A percentile compares a stretch with the other conserved stretches of the same genome.
Conservation (phyloP, 148 eudicot species). For the Arbutus unedo region DNA sequence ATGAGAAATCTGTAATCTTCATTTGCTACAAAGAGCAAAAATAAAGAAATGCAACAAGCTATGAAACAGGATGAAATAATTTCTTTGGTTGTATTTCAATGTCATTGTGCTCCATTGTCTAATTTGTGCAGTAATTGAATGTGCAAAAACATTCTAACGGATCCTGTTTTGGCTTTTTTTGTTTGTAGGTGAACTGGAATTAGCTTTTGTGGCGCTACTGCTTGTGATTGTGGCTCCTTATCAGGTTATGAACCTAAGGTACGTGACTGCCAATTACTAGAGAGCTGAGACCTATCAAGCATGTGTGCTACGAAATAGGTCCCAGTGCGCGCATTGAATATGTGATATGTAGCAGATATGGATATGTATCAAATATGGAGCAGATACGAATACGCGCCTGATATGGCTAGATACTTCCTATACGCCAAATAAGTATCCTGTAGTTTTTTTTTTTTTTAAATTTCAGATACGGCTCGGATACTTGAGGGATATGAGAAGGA, state of each 20-base stretch:
- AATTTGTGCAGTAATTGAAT: neutral
- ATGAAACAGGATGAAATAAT: neutral
- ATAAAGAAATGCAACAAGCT: neutral
- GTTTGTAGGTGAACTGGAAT: constrained; percentile 73
- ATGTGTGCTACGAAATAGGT: neutral
- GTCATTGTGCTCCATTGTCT: neutral
- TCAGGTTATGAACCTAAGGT: constrained; percentile 77
- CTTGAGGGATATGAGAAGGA: neutral
- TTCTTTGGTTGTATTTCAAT: neutral
- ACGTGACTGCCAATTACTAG: neutral
- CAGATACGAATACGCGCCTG: neutral
- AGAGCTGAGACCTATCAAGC: neutral
- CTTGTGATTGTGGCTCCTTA: constrained; percentile 73
- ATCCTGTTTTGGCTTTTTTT: constrained; percentile 14
- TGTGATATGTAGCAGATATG: neutral
- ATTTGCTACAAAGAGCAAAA: neutral
- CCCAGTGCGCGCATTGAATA: no score
- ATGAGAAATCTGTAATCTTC: neutral
- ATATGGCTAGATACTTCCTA: neutral
- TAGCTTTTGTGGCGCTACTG: constrained; percentile 66
- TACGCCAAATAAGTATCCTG: neutral
- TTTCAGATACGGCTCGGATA: neutral
- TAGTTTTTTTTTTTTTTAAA: neutral
- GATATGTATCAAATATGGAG: neutral
- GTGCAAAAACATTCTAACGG: neutral